Evolutionary conservation across 768 basidiomycete genomes (phyloP).

Genomic region (Heimioporus sp.): DNA sequence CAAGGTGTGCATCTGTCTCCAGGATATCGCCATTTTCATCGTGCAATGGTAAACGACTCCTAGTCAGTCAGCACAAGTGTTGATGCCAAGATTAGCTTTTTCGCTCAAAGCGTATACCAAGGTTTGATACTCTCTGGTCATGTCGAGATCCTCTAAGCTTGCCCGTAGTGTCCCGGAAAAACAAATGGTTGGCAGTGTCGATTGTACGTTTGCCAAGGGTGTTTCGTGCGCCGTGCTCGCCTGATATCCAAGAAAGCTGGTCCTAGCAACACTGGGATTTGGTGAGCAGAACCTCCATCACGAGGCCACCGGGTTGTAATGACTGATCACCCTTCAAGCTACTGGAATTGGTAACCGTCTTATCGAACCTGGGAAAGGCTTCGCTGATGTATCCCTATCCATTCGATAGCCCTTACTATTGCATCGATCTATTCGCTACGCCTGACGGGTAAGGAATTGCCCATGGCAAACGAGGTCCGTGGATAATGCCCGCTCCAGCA

Average conservation of each 20-base stretch:
- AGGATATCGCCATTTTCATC: slow-evolving; percentile 9
- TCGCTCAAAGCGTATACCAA: slow-evolving; percentile 10
- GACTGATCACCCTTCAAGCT: neutral
- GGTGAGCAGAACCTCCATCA: neutral
- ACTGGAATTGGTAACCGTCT: slow-evolving; percentile 6
- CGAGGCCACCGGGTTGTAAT: neutral
- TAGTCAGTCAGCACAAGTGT: neutral
- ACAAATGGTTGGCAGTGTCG: slow-evolving; percentile 6
- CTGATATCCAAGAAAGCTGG: neutral
- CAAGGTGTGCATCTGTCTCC: neutral
- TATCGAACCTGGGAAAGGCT: neutral
- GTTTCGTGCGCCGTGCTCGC: neutral
- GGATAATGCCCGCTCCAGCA: neutral
- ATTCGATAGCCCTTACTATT: slow-evolving; percentile 3
- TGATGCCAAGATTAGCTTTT: slow-evolving; percentile 9
- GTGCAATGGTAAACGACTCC: slow-evolving; percentile 10
- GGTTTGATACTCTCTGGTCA: neutral
- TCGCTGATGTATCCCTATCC: neutral
- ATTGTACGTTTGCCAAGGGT: slow-evolving; percentile 4
- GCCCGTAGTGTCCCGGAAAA: slow-evolving; percentile 6
- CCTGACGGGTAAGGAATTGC: neutral
- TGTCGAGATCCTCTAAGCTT: neutral
- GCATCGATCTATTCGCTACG: neutral
- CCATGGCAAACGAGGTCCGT: slow-evolving; percentile 7
- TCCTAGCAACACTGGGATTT: slow-evolving; percentile 4